phyloP scores from a whole-genome alignment of 306 rosid genomes.

The Heteromeles arbutifolia region DNA sequence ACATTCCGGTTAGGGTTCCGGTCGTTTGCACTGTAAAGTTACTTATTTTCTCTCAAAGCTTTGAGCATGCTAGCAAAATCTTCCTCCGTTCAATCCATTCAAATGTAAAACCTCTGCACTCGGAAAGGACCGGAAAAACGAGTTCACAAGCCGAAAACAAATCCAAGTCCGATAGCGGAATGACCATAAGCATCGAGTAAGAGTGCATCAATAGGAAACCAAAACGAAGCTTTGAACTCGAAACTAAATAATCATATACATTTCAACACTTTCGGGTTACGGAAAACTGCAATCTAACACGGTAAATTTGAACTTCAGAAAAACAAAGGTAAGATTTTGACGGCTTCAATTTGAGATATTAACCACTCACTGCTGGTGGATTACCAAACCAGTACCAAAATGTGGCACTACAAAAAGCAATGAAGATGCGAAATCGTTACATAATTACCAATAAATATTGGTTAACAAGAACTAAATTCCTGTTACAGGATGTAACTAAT shows the following conservation, averaged over 20 bases:
- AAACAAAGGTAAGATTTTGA: background rate
- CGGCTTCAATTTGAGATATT: background rate
- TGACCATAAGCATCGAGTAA: background rate
- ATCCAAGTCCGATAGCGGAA: background rate
- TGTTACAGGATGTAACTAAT: constrained; percentile 5
- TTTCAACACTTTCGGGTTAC: too few relatives aligned
- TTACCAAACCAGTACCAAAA: background rate
- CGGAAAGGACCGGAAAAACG: too few relatives aligned
- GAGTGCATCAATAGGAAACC: background rate
- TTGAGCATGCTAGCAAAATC: background rate
- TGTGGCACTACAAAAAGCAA: background rate
- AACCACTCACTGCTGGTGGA: background rate
- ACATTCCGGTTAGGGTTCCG: background rate
- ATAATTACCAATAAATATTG: background rate
- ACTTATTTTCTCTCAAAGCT: background rate
- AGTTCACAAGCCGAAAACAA: background rate
- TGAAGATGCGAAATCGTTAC: background rate
- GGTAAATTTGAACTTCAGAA: background rate
- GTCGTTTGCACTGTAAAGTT: background rate
- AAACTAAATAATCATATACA: background rate
- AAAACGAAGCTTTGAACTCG: background rate
- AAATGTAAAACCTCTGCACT: background rate
- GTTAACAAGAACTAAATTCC: constrained; percentile 17
- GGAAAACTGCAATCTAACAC: background rate
- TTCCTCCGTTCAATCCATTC: background rate